These are phyloP conservation scores for Nadsonia fulvescens DNA, from an alignment of 805 yeast genomes.

Conservation along the genomic window DNA sequence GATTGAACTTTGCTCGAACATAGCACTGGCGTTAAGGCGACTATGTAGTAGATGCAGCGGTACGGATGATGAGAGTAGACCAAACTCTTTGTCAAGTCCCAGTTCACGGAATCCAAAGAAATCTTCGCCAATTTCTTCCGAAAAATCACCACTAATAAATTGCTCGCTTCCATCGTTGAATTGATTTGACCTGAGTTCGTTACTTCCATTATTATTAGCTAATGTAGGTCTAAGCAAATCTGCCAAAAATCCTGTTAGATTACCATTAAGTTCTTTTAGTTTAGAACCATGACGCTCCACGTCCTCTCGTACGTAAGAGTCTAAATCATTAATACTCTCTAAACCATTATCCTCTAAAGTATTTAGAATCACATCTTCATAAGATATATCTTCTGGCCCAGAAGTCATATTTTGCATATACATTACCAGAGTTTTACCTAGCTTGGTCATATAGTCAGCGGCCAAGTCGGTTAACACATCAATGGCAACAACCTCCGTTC, in stretches of 20 bases:
- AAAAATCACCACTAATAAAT: constrained; percentile 85
- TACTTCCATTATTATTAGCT: constrained; percentile 25
- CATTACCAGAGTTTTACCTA: constrained; percentile 50
- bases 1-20: constrained; percentile 24
- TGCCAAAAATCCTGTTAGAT: constrained; percentile 53
- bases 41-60: constrained; percentile 82
- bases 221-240: constrained; percentile 67
- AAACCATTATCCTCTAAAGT: constrained; percentile 77
- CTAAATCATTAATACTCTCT: constrained; percentile 48
- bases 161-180: constrained; percentile 87
- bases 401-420: constrained; percentile 33
- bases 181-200: constrained; percentile 55
- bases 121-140: constrained; percentile 74
- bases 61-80: constrained; percentile 63
- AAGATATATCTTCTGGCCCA: no score
- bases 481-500: constrained; percentile 59
- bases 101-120: constrained; percentile 92
- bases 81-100: constrained; percentile 85
- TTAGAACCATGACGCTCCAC: constrained; percentile 51
- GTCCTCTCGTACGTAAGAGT: constrained; percentile 55
- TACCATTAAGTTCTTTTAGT: constrained; percentile 46
- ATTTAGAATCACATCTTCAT: constrained; percentile 38
- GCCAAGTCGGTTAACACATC: constrained; percentile 71
- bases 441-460: constrained; percentile 56
- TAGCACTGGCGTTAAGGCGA: constrained; percentile 33